Evolutionary conservation across 176 grass and related monocot species (phyloP), one percentile per base, ranked within the genome.

Genomic region (Carex myosuroides): DNA sequence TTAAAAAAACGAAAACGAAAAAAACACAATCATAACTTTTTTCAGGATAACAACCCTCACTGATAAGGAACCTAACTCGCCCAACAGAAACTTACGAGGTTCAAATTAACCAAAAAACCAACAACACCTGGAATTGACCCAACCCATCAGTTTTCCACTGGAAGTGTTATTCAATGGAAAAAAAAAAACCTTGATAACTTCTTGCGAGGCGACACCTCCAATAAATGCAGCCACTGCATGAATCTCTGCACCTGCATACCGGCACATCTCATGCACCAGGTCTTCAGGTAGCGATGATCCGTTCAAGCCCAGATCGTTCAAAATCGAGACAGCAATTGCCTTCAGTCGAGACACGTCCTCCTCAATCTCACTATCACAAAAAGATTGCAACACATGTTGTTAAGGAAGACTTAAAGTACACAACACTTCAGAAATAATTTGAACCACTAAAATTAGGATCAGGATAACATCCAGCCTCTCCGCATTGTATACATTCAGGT

Each of bases 301-400:
- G 10, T 91, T 88, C 84, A 95, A 87, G 32, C 91, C 91, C 90
- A 91, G 81, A 71, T 98, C 95, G 29, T 63, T 90, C 33, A 93
- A 79, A 77, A 98, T 89, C 50, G 86, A 90, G 72, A 91, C 57
- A 21, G 91, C 89, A 87, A 91, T 87, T 50, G 85, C 85, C 82
- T 93, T 98, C 84, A 98, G 83, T 81, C 91, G 87, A 66, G 88
- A 92, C 81, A 91, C 78, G 67, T 98, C 95, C 91, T 98, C 95
- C 55, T 93, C 93, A 82, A 95, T 87, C 81, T 94, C 92, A 91
- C 95, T 93, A 89, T 16, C 50, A 30, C 21, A 77, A 56, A 76
- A 75, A 52, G 4, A 53, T 71, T 41, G 1, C n/a, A 55, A 30
- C 71, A 54, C 16, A 30, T 76, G 48, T 76, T 76, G 10, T 54